Percentiles rank a stretch among this genome's conserved stretches.
These are phyloP conservation scores for Bruguiera hainesii DNA, from an alignment of 441 rosid species.

Conservation along the genomic window DNA sequence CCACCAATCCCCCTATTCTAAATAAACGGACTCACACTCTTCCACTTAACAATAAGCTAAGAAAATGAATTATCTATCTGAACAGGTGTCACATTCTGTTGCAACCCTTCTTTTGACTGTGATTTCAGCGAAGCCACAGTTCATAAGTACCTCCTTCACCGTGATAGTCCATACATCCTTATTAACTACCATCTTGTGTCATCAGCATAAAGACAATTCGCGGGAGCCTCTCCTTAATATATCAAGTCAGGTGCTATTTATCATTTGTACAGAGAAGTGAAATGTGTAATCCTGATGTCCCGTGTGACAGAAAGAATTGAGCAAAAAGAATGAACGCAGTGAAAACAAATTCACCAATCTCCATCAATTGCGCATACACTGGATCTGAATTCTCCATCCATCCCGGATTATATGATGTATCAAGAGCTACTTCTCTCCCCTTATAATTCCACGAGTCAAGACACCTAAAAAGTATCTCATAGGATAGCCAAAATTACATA, in stretches of 20 bases:
- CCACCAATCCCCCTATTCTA: not conserved
- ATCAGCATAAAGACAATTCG: not conserved
- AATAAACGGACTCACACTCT: not conserved
- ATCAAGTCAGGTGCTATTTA: not conserved
- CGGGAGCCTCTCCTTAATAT: not conserved
- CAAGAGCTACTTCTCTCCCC: not conserved
- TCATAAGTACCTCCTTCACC: not conserved
- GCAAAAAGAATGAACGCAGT: not conserved
- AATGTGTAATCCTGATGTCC: not conserved
- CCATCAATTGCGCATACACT: slow-evolving; percentile 5
- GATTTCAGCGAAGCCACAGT: not conserved
- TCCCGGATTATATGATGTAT: no score
- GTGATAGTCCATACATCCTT: no score
- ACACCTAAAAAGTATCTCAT: not conserved
- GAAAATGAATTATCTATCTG: not conserved
- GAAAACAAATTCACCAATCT: not conserved
- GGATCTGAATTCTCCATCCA: slow-evolving; percentile 13
- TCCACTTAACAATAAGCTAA: not conserved
- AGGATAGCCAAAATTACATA: not conserved
- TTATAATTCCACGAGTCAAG: not conserved
- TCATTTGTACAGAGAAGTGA: not conserved
- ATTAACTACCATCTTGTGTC: not conserved
- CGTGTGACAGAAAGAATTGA: not conserved
- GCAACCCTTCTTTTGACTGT: not conserved
- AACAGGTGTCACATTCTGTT: not conserved